Conservation (phyloP, 75 land plant species). For the Picea glauca region DNA sequence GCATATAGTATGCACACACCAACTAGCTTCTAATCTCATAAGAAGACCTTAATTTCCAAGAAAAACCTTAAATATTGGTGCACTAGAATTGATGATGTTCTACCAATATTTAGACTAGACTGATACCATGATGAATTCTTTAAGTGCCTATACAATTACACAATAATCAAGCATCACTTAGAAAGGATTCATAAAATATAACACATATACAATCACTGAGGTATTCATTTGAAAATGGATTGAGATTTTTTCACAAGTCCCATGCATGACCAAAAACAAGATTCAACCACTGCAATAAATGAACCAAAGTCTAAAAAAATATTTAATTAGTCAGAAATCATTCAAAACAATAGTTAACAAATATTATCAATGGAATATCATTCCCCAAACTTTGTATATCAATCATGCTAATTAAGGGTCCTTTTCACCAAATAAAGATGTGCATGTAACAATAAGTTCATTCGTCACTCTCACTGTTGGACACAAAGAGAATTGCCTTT, state of each 20-base stretch:
- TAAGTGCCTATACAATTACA: not conserved
- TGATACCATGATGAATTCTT: too few relatives aligned
- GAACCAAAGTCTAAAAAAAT: not conserved
- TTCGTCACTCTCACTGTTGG: too few relatives aligned
- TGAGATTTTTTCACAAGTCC: not conserved
- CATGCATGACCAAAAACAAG: too few relatives aligned
- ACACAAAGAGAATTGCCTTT: too few relatives aligned
- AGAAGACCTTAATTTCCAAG: too few relatives aligned
- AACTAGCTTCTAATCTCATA: too few relatives aligned
- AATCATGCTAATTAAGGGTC: not conserved
- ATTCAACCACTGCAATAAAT: not conserved
- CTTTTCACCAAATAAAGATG: not conserved
- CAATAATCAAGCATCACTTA: not conserved
- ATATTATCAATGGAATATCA: not conserved
- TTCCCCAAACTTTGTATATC: not conserved
- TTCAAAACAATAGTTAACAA: not conserved
- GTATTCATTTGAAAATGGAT: not conserved
- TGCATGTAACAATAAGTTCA: too few relatives aligned
- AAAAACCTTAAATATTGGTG: too few relatives aligned
- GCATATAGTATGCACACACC: too few relatives aligned
- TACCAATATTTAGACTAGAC: too few relatives aligned
- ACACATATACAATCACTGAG: not conserved
- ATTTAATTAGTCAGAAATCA: not conserved
- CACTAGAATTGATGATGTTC: too few relatives aligned
- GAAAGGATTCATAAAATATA: not conserved